These are phyloP conservation scores for Nematodospora valgi DNA, from an alignment of 805 yeast genomes.

Conservation along the genomic window DNA sequence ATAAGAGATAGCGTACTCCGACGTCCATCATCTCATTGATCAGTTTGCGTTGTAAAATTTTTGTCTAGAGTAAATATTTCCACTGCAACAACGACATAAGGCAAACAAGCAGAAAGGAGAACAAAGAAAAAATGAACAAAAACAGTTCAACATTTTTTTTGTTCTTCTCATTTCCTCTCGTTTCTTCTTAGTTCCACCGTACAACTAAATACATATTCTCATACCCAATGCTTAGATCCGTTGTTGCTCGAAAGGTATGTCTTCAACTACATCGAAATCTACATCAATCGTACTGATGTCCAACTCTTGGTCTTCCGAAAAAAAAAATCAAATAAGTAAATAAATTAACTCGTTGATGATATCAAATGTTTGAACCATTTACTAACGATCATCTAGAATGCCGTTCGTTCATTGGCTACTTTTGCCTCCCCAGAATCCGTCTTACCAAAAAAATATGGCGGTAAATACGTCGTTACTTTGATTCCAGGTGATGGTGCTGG, in stretches of 20 bases:
- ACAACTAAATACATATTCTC: neutral
- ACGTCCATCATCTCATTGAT: too few relatives aligned
- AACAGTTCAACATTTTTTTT: too few relatives aligned
- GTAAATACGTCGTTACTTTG: constrained; percentile 88
- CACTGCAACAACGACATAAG: too few relatives aligned
- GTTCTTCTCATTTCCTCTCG: neutral
- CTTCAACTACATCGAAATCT: neutral
- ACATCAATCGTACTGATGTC: too few relatives aligned
- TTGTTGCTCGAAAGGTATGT: constrained; percentile 14
- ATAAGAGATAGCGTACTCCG: too few relatives aligned
- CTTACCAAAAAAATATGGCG: constrained; percentile 91
- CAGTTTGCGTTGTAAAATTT: too few relatives aligned
- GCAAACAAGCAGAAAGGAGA: too few relatives aligned
- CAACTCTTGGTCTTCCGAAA: constrained; percentile 4
- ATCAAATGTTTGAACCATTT: constrained; percentile 4
- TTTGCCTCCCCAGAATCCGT: constrained; percentile 57
- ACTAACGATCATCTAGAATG: constrained; percentile 29
- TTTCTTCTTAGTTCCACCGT: neutral
- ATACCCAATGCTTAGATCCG: constrained; percentile 13
- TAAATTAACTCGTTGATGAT: neutral
- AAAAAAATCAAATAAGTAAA: neutral
- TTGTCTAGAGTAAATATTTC: too few relatives aligned
- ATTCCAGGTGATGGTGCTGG: constrained; percentile 99
- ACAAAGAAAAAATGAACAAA: too few relatives aligned
- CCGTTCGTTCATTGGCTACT: constrained; percentile 49